Evolutionary conservation across 2,329 filamentous ascomycete genomes (phyloP), one percentile per base, ranked within the genome.

Genomic region (Aspergillus tanneri): DNA sequence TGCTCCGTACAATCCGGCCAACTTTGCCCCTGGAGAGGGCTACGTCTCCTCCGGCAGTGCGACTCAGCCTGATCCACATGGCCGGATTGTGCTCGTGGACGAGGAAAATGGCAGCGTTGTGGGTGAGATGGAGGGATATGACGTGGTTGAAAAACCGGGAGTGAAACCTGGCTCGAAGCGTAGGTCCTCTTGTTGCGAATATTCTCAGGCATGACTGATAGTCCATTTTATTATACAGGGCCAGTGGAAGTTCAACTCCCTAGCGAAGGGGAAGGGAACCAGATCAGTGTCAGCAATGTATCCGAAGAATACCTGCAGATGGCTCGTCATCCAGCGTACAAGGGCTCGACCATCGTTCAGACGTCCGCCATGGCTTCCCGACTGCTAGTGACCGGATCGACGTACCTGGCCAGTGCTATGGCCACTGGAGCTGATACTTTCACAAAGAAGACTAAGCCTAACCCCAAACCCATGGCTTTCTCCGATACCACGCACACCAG

Each of bases 51-150:
- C 69, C 9, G 56, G 60, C 9, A 57, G 58, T n/a, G 47, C 50
- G 34, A 55, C 62, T n/a, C 62, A 65, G 21, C 55, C 53, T n/a
- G 63, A 65, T 41, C 3, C 67, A 68, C 68, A 81, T 27, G 88
- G 91, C 12, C 85, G 93, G 68, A 92, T 96, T 59, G 92, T 99
- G 4, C 79, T 99, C 8, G 78, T 99, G 12, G 90, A 99, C 64
- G 93, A 99, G 70, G 92, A 97, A 66, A 88, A 99, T 71, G 93
- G 93, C 43, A 95, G 89, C 60, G 88, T 99, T 7, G 88, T 99
- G 22, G 93, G 93, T 37, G 92, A 99, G 73, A 75, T 99, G 53
- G 87, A 92, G 49, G 87, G 86, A 14, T 92, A 89, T 62, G 77
- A 90, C 56, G 80, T 96, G 14, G 77, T 92, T 12, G 90, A 96